Conservation (phyloP, 495 filamentous ascomycete species). For the Aspergillus leporis region DNA sequence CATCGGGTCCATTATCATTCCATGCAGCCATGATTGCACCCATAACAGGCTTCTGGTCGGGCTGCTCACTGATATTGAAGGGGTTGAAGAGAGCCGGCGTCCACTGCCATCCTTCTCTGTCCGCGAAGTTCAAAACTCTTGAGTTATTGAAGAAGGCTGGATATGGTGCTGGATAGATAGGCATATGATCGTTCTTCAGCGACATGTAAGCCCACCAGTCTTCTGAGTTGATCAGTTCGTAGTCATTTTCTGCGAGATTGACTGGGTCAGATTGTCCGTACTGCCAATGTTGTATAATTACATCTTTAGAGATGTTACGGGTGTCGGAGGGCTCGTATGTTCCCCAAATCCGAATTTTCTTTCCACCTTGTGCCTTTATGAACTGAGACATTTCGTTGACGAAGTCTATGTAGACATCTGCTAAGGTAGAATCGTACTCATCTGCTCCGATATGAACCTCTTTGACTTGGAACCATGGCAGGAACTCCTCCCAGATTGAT, state of each 20-base stretch:
- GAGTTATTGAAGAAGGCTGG: slow-evolving; percentile 53
- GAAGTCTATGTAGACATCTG: slow-evolving; percentile 54
- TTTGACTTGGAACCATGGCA: slow-evolving; percentile 57
- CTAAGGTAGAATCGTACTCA: slow-evolving; percentile 51
- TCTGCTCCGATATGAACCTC: slow-evolving; percentile 60
- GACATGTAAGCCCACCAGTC: slow-evolving; percentile 60
- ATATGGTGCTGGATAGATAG: slow-evolving; percentile 54
- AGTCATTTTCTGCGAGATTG: slow-evolving; percentile 37
- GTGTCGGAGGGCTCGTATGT: slow-evolving; percentile 48
- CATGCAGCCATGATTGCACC: slow-evolving; percentile 56
- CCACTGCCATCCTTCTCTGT: slow-evolving; percentile 49
- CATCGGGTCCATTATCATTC: slow-evolving; percentile 59
- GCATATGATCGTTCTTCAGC: slow-evolving; percentile 55
- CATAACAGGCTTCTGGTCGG: slow-evolving; percentile 32
- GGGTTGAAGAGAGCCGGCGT: slow-evolving; percentile 49
- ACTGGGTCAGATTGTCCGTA: slow-evolving; percentile 57
- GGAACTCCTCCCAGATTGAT: slow-evolving; percentile 54
- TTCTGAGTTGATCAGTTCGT: slow-evolving; percentile 53
- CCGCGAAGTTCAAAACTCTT: slow-evolving; percentile 49
- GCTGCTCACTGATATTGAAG: slow-evolving; percentile 40
- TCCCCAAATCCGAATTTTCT: slow-evolving; percentile 55
- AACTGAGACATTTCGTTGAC: slow-evolving; percentile 54
- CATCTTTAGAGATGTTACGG: slow-evolving; percentile 37
- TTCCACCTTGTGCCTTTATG: slow-evolving; percentile 41
- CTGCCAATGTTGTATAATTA: slow-evolving; percentile 59